Percentiles rank a stretch among this genome's conserved stretches.
Conservation (phyloP, 2,329 filamentous ascomycete species). For the Fusarium lyarnte region DNA sequence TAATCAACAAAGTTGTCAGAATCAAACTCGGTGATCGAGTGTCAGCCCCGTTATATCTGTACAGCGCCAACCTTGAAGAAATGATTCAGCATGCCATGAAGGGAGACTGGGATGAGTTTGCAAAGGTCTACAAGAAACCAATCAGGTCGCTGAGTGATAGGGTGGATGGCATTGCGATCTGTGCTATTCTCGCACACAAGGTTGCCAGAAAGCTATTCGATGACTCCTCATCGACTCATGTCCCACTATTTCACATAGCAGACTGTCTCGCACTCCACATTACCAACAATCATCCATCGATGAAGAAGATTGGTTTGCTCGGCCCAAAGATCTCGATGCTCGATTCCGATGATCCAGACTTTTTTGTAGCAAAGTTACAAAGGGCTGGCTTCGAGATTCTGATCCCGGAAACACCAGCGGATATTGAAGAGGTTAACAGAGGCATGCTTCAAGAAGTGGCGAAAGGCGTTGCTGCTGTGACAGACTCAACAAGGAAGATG, state of each 20-base stretch:
- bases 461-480: background rate
- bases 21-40: background rate
- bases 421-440: background rate
- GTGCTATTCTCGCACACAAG: conserved; percentile 2
- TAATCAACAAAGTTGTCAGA: background rate
- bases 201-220: background rate
- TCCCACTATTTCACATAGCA: background rate
- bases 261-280: background rate
- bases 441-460: conserved; percentile 6
- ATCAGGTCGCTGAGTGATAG: background rate
- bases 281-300: background rate
- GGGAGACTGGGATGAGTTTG: background rate
- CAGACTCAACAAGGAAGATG: background rate
- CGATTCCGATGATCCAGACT: background rate
- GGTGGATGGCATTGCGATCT: background rate
- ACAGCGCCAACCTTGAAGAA: conserved; percentile 5
- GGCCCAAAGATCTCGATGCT: background rate
- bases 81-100: conserved; percentile 1
- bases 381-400: background rate
- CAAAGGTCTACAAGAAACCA: background rate
- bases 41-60: background rate
- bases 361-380: background rate
- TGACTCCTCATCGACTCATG: background rate
- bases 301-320: background rate
- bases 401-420: background rate